These are phyloP conservation scores for Coffea canephora DNA, from an alignment of 257 asterid genomes.

Conservation along the genomic window DNA sequence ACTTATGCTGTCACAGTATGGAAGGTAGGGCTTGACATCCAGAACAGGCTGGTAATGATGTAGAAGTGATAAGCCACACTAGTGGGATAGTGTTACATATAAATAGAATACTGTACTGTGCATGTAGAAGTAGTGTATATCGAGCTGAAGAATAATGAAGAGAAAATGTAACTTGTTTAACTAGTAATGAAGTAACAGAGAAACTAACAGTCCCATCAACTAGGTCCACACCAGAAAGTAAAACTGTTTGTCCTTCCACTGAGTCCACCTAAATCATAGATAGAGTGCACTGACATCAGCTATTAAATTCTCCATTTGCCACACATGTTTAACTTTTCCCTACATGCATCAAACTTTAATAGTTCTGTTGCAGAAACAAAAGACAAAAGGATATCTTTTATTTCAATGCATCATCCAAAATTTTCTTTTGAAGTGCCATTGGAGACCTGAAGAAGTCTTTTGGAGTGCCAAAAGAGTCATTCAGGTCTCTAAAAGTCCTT, in stretches of 20 bases:
- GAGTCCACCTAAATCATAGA: constrained; percentile 65
- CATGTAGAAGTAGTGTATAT: constrained; percentile 8
- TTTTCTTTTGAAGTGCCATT: background rate
- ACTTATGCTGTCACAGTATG: constrained; percentile 76
- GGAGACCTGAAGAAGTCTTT: background rate
- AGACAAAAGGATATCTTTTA: background rate
- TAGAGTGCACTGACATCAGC: background rate
- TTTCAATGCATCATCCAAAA: background rate
- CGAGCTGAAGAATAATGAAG: background rate
- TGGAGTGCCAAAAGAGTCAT: background rate
- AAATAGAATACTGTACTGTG: background rate
- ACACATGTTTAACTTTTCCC: background rate
- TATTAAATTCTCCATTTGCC: background rate
- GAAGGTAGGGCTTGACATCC: constrained; percentile 93
- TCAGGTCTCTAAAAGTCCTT: background rate
- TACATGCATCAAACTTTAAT: background rate
- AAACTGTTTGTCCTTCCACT: constrained; percentile 47
- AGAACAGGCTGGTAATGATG: constrained; percentile 73
- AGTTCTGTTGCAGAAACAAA: background rate
- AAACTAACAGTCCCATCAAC: constrained; percentile 89
- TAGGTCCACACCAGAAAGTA: constrained; percentile 91
- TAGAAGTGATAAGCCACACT: constrained; percentile 21
- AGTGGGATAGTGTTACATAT: constrained; percentile 5
- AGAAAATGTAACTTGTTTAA: constrained; percentile 1
- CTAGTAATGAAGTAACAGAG: constrained; percentile 5